A percentile compares a stretch with the other conserved stretches of the same genome.
Conservation (phyloP, 1,284 basidiomycete species). For the Heterobasidion parviporum region DNA sequence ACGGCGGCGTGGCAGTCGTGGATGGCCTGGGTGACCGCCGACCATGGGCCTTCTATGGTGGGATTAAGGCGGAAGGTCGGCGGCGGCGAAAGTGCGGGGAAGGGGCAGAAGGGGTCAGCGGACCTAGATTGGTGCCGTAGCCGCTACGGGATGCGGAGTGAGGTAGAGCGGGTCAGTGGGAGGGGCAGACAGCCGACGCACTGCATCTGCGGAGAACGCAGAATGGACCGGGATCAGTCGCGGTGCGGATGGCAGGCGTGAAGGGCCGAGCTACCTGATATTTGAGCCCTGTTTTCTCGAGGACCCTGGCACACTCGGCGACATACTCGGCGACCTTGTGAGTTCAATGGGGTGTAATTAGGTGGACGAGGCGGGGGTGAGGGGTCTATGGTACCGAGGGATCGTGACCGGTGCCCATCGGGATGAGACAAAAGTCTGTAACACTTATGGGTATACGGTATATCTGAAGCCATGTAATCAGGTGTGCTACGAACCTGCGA, state of each 20-base stretch:
- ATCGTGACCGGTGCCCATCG: slow-evolving; percentile 61
- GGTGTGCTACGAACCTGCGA: too few relatives aligned
- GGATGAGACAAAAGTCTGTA: slow-evolving; percentile 77
- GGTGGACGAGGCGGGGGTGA: too few relatives aligned
- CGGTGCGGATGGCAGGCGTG: slow-evolving; percentile 3
- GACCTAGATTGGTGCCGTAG: slow-evolving; percentile 85
- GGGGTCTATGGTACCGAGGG: slow-evolving; percentile 43
- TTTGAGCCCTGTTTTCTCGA: slow-evolving; percentile 74
- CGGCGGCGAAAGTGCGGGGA: neutral
- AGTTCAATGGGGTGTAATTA: too few relatives aligned
- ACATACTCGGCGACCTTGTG: slow-evolving; percentile 61
- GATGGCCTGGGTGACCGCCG: slow-evolving; percentile 69
- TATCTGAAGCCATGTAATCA: too few relatives aligned
- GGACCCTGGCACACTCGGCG: slow-evolving; percentile 71
- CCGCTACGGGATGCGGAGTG: slow-evolving; percentile 41
- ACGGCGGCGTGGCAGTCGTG: slow-evolving; percentile 86
- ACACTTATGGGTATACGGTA: too few relatives aligned
- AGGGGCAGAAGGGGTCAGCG: slow-evolving; percentile 7
- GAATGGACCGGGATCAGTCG: neutral
- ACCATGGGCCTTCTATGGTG: slow-evolving; percentile 74
- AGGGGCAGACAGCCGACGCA: slow-evolving; percentile 27
- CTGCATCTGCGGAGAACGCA: slow-evolving; percentile 53
- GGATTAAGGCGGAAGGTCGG: slow-evolving; percentile 2
- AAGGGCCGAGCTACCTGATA: slow-evolving; percentile 53
- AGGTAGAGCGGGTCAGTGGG: slow-evolving; percentile 1